These are phyloP conservation scores for Chlamydomonas applanata DNA, from an alignment of 139 green algal species.

Conservation along the genomic window DNA sequence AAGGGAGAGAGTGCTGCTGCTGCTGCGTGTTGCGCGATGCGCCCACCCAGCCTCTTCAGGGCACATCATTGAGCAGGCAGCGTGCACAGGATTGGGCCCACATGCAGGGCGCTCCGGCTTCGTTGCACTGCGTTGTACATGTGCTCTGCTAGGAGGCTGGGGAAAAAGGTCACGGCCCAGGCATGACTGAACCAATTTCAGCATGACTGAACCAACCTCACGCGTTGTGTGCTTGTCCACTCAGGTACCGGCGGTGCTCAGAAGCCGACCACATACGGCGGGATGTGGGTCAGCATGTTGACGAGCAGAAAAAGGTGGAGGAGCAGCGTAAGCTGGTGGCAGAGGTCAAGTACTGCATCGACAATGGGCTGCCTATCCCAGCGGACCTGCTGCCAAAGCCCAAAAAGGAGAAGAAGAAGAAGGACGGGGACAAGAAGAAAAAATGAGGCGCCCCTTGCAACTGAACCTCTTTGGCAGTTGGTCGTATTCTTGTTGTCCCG, in stretches of 20 bases:
- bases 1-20: too few species aligned
- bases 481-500: too few species aligned
- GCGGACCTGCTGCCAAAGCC: constrained; percentile 30
- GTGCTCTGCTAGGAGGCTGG: neutral
- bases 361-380: constrained; percentile 38
- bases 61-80: too few species aligned
- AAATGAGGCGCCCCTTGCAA: too few species aligned
- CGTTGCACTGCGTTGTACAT: neutral
- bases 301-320: neutral
- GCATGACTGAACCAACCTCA: neutral
- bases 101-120: too few species aligned
- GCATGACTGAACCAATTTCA: neutral
- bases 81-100: too few species aligned
- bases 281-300: constrained; percentile 23
- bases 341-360: constrained; percentile 37
- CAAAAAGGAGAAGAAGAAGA: constrained; percentile 27
- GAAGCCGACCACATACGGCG: constrained; percentile 52
- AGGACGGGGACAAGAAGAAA: constrained; percentile 21
- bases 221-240: too few species aligned
- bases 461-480: too few species aligned
- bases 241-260: constrained; percentile 46
- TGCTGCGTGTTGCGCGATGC: too few species aligned
- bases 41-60: too few species aligned
- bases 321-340: constrained; percentile 27
- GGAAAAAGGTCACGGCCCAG: neutral